phyloP scores from a whole-genome alignment of 768 basidiomycete genomes.

The Termitomyces eurrhizus region DNA sequence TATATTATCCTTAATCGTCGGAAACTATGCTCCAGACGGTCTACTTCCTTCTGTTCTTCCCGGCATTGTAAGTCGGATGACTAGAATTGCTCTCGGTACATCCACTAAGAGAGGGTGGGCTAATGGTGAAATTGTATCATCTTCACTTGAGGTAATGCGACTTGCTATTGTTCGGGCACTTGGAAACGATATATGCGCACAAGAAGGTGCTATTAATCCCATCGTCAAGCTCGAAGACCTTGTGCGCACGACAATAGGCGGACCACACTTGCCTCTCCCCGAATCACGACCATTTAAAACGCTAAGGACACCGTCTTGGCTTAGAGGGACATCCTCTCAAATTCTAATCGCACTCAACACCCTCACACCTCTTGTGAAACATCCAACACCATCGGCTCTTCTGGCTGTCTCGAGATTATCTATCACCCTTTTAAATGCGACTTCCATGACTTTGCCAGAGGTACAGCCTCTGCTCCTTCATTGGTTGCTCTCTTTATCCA shows the following conservation, averaged over 20 bases:
- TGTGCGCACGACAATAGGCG: constrained; percentile 25
- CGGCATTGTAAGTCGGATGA: constrained; percentile 76
- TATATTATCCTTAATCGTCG: constrained; percentile 51
- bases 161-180: constrained; percentile 51
- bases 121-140: constrained; percentile 62
- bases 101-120: constrained; percentile 61
- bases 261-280: constrained; percentile 15
- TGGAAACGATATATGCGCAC: constrained; percentile 63
- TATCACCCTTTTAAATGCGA: constrained; percentile 44
- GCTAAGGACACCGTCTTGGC: constrained; percentile 70
- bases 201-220: constrained; percentile 52
- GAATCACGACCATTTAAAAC: constrained; percentile 40
- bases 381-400: constrained; percentile 67
- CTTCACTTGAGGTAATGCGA: constrained; percentile 55
- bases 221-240: constrained; percentile 64
- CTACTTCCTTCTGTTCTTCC: constrained; percentile 71
- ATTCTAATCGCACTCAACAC: constrained; percentile 79
- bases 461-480: constrained; percentile 65
- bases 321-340: constrained; percentile 78
- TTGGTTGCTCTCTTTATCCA: constrained; percentile 70
- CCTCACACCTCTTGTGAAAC: constrained; percentile 64
- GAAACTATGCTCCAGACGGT: constrained; percentile 48
- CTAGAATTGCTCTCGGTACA: constrained; percentile 61
- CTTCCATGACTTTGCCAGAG: constrained; percentile 62
- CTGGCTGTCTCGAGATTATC: constrained; percentile 55